Conservation (phyloP, 2,329 filamentous ascomycete species). For the Zymoseptoria ardabiliae region DNA sequence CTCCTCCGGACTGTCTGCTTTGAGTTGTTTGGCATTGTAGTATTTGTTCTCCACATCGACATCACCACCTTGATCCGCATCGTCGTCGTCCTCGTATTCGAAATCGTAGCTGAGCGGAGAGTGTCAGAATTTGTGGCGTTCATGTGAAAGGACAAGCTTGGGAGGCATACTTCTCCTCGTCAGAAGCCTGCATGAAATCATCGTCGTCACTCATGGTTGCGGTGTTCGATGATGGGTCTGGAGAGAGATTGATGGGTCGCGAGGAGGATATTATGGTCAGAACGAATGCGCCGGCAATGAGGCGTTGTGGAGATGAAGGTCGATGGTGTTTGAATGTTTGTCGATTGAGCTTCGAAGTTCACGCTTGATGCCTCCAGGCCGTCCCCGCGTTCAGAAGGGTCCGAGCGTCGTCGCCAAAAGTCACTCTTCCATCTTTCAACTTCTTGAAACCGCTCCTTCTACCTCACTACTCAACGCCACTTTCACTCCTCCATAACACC, state of each 20-base stretch:
- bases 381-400: not conserved
- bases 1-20: constrained; percentile 74
- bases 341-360: not conserved
- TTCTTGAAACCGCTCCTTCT: constrained; percentile 2
- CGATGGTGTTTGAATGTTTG: not conserved
- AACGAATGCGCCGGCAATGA: not conserved
- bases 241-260: not conserved
- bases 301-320: not conserved
- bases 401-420: not conserved
- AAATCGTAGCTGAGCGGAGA: constrained; percentile 67
- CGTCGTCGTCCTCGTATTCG: constrained; percentile 91
- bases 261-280: not conserved
- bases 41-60: constrained; percentile 99
- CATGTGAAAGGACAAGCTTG: constrained; percentile 6
- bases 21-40: constrained; percentile 98
- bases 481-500: constrained; percentile 1
- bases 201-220: constrained; percentile 70
- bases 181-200: constrained; percentile 91
- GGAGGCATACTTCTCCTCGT: constrained; percentile 65
- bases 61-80: constrained; percentile 79
- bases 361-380: not conserved
- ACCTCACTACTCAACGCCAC: not conserved
- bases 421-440: not conserved
- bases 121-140: constrained; percentile 1
- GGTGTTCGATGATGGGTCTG: not conserved